phyloP scores from a whole-genome alignment of 257 asterid genomes.

The Salvia miltiorrhiza region DNA sequence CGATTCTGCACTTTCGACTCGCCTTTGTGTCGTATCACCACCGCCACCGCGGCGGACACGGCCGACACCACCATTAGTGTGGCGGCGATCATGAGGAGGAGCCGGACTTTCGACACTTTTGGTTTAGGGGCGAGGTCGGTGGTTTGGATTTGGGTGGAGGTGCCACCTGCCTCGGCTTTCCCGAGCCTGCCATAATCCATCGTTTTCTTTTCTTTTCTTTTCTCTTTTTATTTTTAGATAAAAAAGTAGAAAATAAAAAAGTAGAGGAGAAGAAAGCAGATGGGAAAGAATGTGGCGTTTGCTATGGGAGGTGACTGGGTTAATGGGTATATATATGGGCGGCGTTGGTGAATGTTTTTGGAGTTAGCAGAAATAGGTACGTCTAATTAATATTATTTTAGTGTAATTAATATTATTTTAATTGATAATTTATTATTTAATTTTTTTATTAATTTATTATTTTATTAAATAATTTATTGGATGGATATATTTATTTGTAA shows the following conservation, averaged over 20 bases:
- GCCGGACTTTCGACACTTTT: slow-evolving; percentile 35
- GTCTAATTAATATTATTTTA: too few species aligned
- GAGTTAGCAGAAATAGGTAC: too few species aligned
- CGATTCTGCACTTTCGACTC: slow-evolving; percentile 25
- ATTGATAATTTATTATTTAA: too few species aligned
- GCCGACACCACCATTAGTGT: slow-evolving; percentile 48
- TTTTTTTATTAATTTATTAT: too few species aligned
- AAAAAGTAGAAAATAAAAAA: too few species aligned
- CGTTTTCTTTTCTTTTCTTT: not conserved
- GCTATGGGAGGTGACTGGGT: slow-evolving; percentile 5
- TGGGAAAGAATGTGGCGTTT: not conserved
- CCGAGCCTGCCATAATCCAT: slow-evolving; percentile 64
- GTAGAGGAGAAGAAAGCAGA: not conserved
- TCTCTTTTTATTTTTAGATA: not conserved
- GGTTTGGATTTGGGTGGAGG: slow-evolving; percentile 32
- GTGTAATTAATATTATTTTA: too few species aligned
- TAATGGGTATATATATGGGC: slow-evolving; percentile 15
- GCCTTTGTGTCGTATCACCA: slow-evolving; percentile 32
- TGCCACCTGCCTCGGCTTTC: slow-evolving; percentile 37
- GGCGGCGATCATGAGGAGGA: slow-evolving; percentile 40
- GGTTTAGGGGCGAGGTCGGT: slow-evolving; percentile 22
- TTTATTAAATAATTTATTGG: too few species aligned
- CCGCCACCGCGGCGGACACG: slow-evolving; percentile 45
- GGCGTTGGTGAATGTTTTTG: slow-evolving; percentile 3
- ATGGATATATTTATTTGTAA: too few species aligned